These are phyloP conservation scores for Clarireedia sp. DNA, from an alignment of 2,329 filamentous ascomycete genomes.

Conservation along the genomic window DNA sequence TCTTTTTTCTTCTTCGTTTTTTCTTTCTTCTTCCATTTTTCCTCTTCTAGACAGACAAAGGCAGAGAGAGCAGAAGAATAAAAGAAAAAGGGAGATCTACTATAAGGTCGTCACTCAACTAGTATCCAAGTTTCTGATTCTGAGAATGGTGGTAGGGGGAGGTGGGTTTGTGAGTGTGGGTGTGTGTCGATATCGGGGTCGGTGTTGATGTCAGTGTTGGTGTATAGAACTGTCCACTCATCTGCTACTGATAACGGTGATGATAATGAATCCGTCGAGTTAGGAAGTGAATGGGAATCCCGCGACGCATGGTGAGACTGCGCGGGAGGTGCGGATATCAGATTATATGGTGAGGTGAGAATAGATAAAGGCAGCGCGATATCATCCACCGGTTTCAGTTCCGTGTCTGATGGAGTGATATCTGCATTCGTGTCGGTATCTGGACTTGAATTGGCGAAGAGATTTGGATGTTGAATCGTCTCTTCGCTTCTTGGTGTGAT, in stretches of 20 bases:
- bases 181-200: background rate
- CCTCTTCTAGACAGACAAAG: too few relatives aligned
- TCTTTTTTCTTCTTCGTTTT: background rate
- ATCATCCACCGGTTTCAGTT: background rate
- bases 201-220: background rate
- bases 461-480: background rate
- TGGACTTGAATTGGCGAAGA: background rate
- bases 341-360: background rate
- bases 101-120: background rate
- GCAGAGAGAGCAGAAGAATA: background rate
- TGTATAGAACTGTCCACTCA: background rate
- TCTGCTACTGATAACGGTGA: background rate
- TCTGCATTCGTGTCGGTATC: background rate
- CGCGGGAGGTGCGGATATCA: too few relatives aligned
- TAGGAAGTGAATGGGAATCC: background rate
- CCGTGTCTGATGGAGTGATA: too few relatives aligned
- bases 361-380: background rate
- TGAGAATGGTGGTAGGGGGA: background rate
- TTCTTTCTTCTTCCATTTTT: background rate
- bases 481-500: background rate
- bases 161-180: background rate
- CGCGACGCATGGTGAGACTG: background rate
- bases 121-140: background rate
- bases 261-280: background rate
- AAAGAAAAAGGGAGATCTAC: background rate